Evolutionary conservation across 2,329 filamentous ascomycete species (phyloP).

Genomic region (Talaromyces verruculosus): DNA sequence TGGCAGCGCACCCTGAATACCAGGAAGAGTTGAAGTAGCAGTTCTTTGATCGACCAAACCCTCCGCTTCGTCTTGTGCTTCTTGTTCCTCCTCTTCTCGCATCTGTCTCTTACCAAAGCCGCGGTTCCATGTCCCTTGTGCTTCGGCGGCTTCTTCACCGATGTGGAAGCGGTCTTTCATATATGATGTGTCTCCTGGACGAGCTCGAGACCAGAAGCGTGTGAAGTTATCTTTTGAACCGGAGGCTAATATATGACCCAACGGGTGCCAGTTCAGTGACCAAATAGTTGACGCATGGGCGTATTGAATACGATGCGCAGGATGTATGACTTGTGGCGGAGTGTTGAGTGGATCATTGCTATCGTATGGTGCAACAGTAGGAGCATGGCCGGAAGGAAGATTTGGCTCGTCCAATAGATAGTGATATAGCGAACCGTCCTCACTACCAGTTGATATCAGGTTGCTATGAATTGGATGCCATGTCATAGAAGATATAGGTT

Average conservation of each 20-base stretch:
- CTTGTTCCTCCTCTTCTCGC: constrained; percentile 90
- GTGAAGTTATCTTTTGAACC: constrained; percentile 97
- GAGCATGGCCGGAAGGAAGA: constrained; percentile 68
- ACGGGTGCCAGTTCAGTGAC: constrained; percentile 96
- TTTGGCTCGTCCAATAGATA: constrained; percentile 97
- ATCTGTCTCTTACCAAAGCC: constrained; percentile 74
- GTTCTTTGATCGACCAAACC: constrained; percentile 88
- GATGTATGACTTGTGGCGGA: constrained; percentile 85
- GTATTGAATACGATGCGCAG: constrained; percentile 80
- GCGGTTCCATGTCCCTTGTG: constrained; percentile 89
- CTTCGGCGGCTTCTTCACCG: constrained; percentile 87
- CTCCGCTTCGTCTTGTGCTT: constrained; percentile 89
- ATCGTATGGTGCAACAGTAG: constrained; percentile 80
- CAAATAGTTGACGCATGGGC: constrained; percentile 96
- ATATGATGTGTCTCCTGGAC: constrained; percentile 82
- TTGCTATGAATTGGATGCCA: constrained; percentile 95
- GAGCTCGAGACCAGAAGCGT: constrained; percentile 89
- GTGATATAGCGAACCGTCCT: constrained; percentile 86
- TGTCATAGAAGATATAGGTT: constrained; percentile 85
- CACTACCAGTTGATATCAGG: constrained; percentile 83
- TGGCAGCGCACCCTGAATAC: constrained; percentile 59
- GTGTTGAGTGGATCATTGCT: constrained; percentile 74
- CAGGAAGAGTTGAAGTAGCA: constrained; percentile 54
- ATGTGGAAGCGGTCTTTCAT: constrained; percentile 94
- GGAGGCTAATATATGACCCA: constrained; percentile 91